Evolutionary conservation across 495 filamentous ascomycete species (phyloP).

Genomic region (Neurospora intermedia): DNA sequence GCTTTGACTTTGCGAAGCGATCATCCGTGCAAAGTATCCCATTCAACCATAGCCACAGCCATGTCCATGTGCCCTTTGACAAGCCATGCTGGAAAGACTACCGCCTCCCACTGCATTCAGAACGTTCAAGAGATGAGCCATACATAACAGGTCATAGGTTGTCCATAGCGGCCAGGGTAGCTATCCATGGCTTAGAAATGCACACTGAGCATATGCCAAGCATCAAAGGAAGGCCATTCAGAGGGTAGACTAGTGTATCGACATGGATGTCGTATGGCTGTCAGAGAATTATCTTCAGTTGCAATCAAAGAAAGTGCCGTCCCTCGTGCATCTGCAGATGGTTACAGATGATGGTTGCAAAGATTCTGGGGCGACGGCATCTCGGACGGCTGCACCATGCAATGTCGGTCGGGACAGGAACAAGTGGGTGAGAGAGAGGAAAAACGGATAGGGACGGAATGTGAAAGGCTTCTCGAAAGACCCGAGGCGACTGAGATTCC

Average conservation of each 20-base stretch:
- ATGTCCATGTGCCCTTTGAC: neutral
- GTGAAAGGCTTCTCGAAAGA: neutral
- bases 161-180: neutral
- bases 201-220: neutral
- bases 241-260: neutral
- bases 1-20: neutral
- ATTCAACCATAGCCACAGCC: neutral
- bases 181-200: neutral
- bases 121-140: neutral
- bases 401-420: neutral
- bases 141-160: neutral
- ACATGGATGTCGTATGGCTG: conserved; percentile 18
- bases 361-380: neutral
- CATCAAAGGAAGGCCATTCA: neutral
- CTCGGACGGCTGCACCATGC: neutral
- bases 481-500: neutral
- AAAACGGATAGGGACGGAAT: neutral
- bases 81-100: neutral
- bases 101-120: neutral
- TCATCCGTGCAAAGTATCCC: neutral
- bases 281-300: conserved; percentile 16
- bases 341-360: neutral
- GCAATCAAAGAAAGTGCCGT: neutral
- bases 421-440: neutral
- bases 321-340: conserved; percentile 8